A percentile compares a stretch with the other conserved stretches of the same genome.
Evolutionary conservation across 345 rosid genomes (phyloP).

Genomic region (Excoecaria cochinchinensis): DNA sequence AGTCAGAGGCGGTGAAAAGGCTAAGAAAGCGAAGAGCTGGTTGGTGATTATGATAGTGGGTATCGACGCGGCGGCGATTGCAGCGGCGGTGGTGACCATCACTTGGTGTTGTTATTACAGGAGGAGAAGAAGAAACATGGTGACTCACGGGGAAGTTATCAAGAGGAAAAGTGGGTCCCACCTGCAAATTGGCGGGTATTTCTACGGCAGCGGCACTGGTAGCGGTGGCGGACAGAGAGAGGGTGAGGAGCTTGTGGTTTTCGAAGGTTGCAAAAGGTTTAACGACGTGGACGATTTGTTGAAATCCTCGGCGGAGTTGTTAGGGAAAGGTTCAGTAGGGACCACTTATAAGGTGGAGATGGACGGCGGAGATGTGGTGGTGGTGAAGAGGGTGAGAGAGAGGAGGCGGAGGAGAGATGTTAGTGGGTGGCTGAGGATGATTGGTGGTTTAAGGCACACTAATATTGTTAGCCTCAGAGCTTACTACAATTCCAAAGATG

Average conservation of each 20-base stretch:
- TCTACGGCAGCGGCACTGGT: background rate
- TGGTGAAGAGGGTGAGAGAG: conserved; percentile 44
- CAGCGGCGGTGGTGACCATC: conserved; percentile 18
- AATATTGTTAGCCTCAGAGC: conserved; percentile 44
- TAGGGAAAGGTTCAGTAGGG: conserved; percentile 46
- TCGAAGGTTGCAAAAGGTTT: conserved; percentile 40
- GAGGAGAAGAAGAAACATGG: conserved; percentile 13
- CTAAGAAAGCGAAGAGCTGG: conserved; percentile 4
- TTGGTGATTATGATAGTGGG: conserved; percentile 22
- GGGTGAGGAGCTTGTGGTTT: conserved; percentile 34
- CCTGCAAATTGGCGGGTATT: conserved; percentile 7
- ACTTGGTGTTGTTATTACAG: conserved; percentile 31
- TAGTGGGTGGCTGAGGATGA: conserved; percentile 26
- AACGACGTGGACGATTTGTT: conserved; percentile 36
- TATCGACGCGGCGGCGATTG: conserved; percentile 25
- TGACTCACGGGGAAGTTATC: background rate
- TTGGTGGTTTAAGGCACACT: conserved; percentile 39
- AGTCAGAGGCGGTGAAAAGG: background rate
- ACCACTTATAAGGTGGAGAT: conserved; percentile 42
- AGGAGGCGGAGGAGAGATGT: conserved; percentile 36
- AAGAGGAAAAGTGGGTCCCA: conserved; percentile 9
- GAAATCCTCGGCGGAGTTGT: conserved; percentile 45
- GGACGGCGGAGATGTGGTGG: conserved; percentile 34
- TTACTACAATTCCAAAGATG: conserved; percentile 32
- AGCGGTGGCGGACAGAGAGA: background rate